Base-by-base conservation (phyloP, 2,329 filamentous ascomycete species). In the Ophiostoma sp. region DNA sequence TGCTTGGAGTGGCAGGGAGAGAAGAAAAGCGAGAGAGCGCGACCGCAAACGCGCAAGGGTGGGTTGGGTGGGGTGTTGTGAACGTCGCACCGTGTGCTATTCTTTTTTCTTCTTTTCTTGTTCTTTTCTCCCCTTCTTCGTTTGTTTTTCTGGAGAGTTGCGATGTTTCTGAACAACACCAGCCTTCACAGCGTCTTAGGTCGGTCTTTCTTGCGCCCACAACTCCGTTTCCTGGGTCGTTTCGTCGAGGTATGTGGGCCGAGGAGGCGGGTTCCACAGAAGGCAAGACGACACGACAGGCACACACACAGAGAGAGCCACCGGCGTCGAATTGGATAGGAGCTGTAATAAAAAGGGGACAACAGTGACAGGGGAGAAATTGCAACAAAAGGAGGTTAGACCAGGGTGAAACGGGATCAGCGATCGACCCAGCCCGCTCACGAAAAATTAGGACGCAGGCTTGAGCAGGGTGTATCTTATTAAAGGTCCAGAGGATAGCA, bases 361-460 rank as follows among this genome's bases (percentile, higher is more conserved):
- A 57, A 68, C 61, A 33, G 55, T 17, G 72, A 70, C 69, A 74
- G 73, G 69, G 73, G 75, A 73, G 69, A 76, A 73, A 76, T 76
- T 76, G 72, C 74, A 73, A 70, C 72, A 70, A 75, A 74, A 75
- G 73, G 75, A 74, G 73, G 72, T 71, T 73, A 57, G 72, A 74
- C 74, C 52, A 74, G 74, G 75, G 68, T 72, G 70, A 72, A 74
- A 70, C 61, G 42, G 64, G 68, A 71, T 64, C 72, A 73, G 61
- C 45, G 63, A 69, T 68, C 69, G 71, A 50, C 69, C 59, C 36
- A 57, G 55, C 42, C 74, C 45, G 72, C 64, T 42, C 17, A 42
- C 6, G 12, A 72, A 70, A 70, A 70, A 25, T 12, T 39, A 45
- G 64, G 55, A 55, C 63, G 33, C 50, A 70, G 36, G 31, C 19